These are phyloP conservation scores for Leishmania martiniquensis DNA, from an alignment of 208 protist genomes.

Conservation along the genomic window DNA sequence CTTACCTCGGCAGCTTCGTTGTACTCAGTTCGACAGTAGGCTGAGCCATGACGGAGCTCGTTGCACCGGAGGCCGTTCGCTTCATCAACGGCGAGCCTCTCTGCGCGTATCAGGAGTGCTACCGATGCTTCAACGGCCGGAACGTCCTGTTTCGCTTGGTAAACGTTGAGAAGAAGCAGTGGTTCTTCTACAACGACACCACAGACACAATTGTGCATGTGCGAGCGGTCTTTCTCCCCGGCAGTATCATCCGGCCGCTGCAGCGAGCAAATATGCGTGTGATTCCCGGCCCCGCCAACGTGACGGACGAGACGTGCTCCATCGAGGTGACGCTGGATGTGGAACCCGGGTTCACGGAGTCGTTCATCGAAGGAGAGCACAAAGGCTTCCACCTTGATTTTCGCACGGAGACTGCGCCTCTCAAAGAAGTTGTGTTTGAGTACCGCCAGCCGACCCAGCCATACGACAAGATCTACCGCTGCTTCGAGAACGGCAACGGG, in stretches of 20 bases:
- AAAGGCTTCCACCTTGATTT: slow-evolving; percentile 65
- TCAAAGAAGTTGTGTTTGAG: slow-evolving; percentile 53
- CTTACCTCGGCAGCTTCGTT: not conserved
- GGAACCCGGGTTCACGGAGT: slow-evolving; percentile 70
- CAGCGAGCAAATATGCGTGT: slow-evolving; percentile 31
- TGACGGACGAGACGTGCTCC: slow-evolving; percentile 33
- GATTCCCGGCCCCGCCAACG: slow-evolving; percentile 14
- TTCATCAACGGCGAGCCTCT: slow-evolving; percentile 39
- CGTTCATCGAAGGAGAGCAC: slow-evolving; percentile 70
- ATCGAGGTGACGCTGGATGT: slow-evolving; percentile 69
- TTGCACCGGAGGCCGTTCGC: slow-evolving; percentile 28
- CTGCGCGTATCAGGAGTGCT: slow-evolving; percentile 59
- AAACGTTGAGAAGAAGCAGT: slow-evolving; percentile 40
- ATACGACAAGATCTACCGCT: slow-evolving; percentile 80
- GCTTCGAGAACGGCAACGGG: slow-evolving; percentile 77
- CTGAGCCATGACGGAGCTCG: slow-evolving; percentile 39
- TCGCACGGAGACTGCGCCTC: slow-evolving; percentile 55
- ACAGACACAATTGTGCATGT: slow-evolving; percentile 45
- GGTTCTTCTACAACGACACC: slow-evolving; percentile 88
- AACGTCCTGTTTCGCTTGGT: slow-evolving; percentile 75
- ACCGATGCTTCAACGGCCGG: slow-evolving; percentile 65
- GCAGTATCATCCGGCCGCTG: slow-evolving; percentile 47
- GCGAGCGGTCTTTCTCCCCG: slow-evolving; percentile 29
- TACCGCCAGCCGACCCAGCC: slow-evolving; percentile 48
- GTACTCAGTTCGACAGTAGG: not conserved